Conservation (phyloP, 2,329 filamentous ascomycete genomes). For the Colletotrichum sp. region DNA sequence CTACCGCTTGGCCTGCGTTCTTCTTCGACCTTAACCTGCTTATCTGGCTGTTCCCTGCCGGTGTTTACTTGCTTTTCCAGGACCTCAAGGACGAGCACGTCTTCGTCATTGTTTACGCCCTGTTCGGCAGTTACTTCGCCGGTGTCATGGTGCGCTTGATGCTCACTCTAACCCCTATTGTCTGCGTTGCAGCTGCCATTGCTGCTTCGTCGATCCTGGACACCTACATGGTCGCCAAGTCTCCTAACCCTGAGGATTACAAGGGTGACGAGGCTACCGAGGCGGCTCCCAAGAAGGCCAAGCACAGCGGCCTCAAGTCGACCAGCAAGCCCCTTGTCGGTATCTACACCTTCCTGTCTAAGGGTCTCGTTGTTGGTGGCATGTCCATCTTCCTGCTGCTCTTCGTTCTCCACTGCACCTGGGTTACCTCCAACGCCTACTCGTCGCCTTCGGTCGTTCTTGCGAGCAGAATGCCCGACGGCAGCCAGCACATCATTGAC, state of each 20-base stretch:
- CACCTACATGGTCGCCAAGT: slow-evolving; percentile 70
- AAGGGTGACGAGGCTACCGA: slow-evolving; percentile 49
- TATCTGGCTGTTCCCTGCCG: slow-evolving; percentile 98
- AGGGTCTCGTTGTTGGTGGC: slow-evolving; percentile 74
- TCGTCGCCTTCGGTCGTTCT: slow-evolving; percentile 97
- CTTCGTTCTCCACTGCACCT: slow-evolving; percentile 97
- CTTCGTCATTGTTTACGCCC: slow-evolving; percentile 96
- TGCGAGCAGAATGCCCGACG: slow-evolving; percentile 89
- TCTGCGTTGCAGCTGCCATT: slow-evolving; percentile 92
- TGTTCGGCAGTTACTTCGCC: slow-evolving; percentile 96
- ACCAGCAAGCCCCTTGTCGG: slow-evolving; percentile 78
- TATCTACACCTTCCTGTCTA: slow-evolving; percentile 82
- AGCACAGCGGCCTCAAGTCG: slow-evolving; percentile 68
- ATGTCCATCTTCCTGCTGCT: slow-evolving; percentile 84
- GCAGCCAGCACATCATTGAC: slow-evolving; percentile 97
- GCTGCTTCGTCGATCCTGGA: slow-evolving; percentile 88
- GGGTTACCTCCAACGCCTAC: slow-evolving; percentile 99
- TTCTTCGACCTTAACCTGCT: slow-evolving; percentile 99
- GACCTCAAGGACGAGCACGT: slow-evolving; percentile 94
- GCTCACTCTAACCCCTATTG: slow-evolving; percentile 94
- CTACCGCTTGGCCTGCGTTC: slow-evolving; percentile 98
- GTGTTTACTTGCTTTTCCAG: slow-evolving; percentile 98
- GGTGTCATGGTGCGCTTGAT: slow-evolving; percentile 99
- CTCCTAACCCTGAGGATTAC: slow-evolving; percentile 54
- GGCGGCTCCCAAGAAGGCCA: slow-evolving; percentile 62